phyloP scores from a whole-genome alignment of 306 rosid genomes.

The Fagus sylvatica region DNA sequence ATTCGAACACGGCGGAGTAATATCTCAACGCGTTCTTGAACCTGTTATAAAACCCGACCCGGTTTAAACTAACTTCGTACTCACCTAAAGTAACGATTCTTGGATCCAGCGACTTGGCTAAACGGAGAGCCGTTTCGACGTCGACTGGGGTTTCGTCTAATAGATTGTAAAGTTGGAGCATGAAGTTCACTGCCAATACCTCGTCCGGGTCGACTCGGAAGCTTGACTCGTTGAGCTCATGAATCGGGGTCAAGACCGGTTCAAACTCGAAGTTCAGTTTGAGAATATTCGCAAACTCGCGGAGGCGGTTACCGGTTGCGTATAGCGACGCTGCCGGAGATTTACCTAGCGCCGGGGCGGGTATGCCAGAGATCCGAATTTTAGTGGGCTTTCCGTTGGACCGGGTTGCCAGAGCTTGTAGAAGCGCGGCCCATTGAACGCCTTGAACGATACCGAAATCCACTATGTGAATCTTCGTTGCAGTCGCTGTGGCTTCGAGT shows the following conservation, averaged over 20 bases:
- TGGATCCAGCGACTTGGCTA: conserved; percentile 79
- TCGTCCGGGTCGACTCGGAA: conserved; percentile 60
- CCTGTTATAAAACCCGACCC: conserved; percentile 55
- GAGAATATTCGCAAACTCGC: conserved; percentile 74
- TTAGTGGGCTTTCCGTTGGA: conserved; percentile 70
- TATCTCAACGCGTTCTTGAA: conserved; percentile 67
- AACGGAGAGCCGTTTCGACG: conserved; percentile 52
- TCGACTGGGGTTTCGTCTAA: conserved; percentile 60
- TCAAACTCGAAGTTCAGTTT: conserved; percentile 69
- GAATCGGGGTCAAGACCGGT: conserved; percentile 69
- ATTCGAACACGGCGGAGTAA: conserved; percentile 76
- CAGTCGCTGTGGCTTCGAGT: conserved; percentile 72
- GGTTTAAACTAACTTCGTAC: conserved; percentile 70
- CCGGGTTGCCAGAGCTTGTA: conserved; percentile 90
- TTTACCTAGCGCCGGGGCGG: conserved; percentile 68
- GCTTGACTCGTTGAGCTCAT: conserved; percentile 53
- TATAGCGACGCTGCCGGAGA: conserved; percentile 54
- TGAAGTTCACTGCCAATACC: conserved; percentile 79
- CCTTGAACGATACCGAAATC: conserved; percentile 96
- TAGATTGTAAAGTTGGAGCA: conserved; percentile 85
- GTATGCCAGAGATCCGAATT: conserved; percentile 83
- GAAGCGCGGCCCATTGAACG: conserved; percentile 89
- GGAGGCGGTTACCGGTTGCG: conserved; percentile 78
- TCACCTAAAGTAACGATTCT: conserved; percentile 82
- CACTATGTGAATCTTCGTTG: conserved; percentile 69